A percentile compares a stretch with the other conserved stretches of the same genome.
Conservation (phyloP, 1,284 basidiomycete genomes). For the Ustanciosporium gigantosporum region DNA sequence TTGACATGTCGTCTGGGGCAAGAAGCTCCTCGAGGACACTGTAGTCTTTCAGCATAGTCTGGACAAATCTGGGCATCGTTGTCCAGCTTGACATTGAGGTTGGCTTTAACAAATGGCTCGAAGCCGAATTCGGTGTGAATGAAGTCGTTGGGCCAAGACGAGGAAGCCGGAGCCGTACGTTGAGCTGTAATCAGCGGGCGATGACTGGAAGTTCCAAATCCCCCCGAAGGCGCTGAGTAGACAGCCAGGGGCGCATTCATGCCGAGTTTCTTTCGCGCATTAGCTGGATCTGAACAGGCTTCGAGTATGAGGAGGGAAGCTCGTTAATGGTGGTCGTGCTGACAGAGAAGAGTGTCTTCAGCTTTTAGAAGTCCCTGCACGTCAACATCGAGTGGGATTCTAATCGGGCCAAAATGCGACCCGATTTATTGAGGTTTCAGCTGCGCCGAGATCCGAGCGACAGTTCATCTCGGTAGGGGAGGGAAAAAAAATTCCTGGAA, state of each 20-base stretch:
- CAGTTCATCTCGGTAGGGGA: too few species aligned
- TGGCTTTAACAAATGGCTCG: conserved; percentile 80
- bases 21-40: conserved; percentile 33
- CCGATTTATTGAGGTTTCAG: too few species aligned
- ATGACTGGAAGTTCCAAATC: conserved; percentile 4
- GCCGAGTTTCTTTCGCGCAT: too few species aligned
- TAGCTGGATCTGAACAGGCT: too few species aligned
- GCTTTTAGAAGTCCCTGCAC: too few species aligned
- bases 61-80: conserved; percentile 69
- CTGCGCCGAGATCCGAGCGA: too few species aligned
- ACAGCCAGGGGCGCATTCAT: conserved; percentile 28
- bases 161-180: conserved; percentile 11
- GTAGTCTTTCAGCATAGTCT: conserved; percentile 28
- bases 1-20: conserved; percentile 47
- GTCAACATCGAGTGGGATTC: too few species aligned
- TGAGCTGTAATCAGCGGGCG: conserved; percentile 25
- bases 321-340: too few species aligned
- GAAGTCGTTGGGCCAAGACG: conserved; percentile 68
- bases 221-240: conserved; percentile 8
- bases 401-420: too few species aligned
- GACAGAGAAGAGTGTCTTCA: too few species aligned
- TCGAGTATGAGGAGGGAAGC: too few species aligned
- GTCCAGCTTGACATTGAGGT: conserved; percentile 86
- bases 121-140: conserved; percentile 87
- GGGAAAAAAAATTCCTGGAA: too few species aligned